Conservation (phyloP, 257 asterid species). For the Fraxinus americana region DNA sequence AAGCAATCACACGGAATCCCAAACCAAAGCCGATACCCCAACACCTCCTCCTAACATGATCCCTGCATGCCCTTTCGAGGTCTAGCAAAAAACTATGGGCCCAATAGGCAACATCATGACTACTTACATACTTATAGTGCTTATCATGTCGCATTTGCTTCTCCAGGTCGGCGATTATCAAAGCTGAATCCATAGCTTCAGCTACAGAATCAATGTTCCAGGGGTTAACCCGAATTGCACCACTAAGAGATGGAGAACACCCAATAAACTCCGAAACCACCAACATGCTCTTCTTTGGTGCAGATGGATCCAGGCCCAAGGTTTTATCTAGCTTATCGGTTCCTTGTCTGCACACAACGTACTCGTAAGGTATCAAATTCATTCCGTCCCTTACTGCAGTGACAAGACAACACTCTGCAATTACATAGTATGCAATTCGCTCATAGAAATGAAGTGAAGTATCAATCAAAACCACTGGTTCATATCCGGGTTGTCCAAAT, state of each 20-base stretch:
- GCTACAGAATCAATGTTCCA: conserved; percentile 80
- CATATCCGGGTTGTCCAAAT: conserved; percentile 62
- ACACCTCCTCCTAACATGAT: conserved; percentile 76
- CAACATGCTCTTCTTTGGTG: conserved; percentile 74
- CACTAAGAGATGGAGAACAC: conserved; percentile 85
- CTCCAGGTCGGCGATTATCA: conserved; percentile 64
- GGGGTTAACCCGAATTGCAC: conserved; percentile 83
- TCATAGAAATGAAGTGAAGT: conserved; percentile 66
- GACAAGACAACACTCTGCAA: conserved; percentile 82
- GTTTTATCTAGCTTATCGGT: conserved; percentile 55
- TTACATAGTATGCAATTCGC: conserved; percentile 70
- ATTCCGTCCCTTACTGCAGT: conserved; percentile 91
- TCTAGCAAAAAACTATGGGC: conserved; percentile 83
- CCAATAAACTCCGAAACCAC: conserved; percentile 83
- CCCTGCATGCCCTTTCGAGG: conserved; percentile 81
- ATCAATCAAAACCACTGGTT: conserved; percentile 75
- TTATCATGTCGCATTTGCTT: conserved; percentile 85
- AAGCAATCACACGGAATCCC: conserved; percentile 78
- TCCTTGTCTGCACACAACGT: conserved; percentile 76
- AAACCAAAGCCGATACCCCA: conserved; percentile 94
- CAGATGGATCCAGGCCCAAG: conserved; percentile 49
- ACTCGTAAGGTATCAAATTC: conserved; percentile 87
- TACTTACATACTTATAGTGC: conserved; percentile 75
- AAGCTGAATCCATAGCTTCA: conserved; percentile 85
- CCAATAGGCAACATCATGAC: conserved; percentile 91